phyloP scores from a whole-genome alignment of 129 eudicot genomes.

The Glebionis coronaria region DNA sequence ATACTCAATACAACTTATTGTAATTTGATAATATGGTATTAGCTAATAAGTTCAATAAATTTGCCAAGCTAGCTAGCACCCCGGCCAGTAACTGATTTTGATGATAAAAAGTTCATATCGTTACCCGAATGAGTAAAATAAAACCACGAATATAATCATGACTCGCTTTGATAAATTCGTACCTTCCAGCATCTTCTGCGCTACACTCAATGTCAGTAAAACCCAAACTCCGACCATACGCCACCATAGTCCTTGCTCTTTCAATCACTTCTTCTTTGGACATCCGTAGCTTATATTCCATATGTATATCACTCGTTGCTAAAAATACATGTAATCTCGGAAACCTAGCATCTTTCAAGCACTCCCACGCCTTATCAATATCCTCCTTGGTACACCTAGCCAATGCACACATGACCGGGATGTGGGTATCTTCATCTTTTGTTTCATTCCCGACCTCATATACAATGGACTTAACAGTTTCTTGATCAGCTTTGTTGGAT shows the following conservation, averaged over 20 bases:
- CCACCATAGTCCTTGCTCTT: constrained; percentile 78
- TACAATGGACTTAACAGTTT: constrained; percentile 60
- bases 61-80: too few relatives aligned
- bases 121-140: too few relatives aligned
- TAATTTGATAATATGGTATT: too few relatives aligned
- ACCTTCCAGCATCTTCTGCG: constrained; percentile 98
- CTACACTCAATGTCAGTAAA: constrained; percentile 78
- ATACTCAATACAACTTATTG: too few relatives aligned
- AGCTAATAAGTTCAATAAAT: too few relatives aligned
- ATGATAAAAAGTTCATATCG: too few relatives aligned
- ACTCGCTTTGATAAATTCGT: background rate
- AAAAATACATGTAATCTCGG: constrained; percentile 80
- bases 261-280: constrained; percentile 49
- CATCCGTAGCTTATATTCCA: constrained; percentile 54
- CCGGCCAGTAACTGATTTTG: too few relatives aligned
- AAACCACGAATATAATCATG: too few relatives aligned
- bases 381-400: constrained; percentile 76
- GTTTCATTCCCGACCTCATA: constrained; percentile 49
- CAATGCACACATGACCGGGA: constrained; percentile 83
- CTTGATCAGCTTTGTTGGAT: constrained; percentile 65
- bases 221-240: constrained; percentile 71
- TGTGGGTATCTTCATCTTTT: constrained; percentile 29
- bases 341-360: constrained; percentile 57
- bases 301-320: constrained; percentile 83
- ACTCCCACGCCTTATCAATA: constrained; percentile 73